Evolutionary conservation across 495 filamentous ascomycete species (phyloP).

Genomic region (Penicillium manginii): DNA sequence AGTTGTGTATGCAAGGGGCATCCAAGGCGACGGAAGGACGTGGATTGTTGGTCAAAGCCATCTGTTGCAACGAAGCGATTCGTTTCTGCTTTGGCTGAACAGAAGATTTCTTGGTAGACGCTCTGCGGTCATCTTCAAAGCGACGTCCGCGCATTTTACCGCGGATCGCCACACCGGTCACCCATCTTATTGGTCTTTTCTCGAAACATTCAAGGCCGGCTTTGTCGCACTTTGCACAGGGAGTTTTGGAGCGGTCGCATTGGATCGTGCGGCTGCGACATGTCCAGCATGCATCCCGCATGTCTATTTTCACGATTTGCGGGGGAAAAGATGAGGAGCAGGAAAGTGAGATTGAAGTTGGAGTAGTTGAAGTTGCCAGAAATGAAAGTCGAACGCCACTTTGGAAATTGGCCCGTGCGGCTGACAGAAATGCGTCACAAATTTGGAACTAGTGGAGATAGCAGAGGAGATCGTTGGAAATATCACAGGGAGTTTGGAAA

Average conservation of each 20-base stretch:
- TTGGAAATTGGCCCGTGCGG: not conserved
- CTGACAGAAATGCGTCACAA: too few relatives aligned
- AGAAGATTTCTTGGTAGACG: not conserved
- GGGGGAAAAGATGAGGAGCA: not conserved
- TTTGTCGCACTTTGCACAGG: conserved; percentile 38
- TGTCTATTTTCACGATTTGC: not conserved
- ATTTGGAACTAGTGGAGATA: too few relatives aligned
- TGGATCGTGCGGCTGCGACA: conserved; percentile 56
- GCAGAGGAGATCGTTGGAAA: too few relatives aligned
- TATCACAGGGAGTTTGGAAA: too few relatives aligned
- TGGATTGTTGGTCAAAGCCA: not conserved
- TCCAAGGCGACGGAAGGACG: not conserved
- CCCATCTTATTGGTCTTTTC: conserved; percentile 49
- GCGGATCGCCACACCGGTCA: conserved; percentile 41
- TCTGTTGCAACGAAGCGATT: not conserved
- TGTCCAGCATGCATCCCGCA: conserved; percentile 44
- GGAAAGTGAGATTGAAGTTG: not conserved
- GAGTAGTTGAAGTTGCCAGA: too few relatives aligned
- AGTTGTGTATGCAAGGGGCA: not conserved
- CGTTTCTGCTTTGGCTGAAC: not conserved
- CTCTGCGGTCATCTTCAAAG: not conserved
- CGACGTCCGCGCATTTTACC: conserved; percentile 36
- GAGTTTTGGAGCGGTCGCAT: conserved; percentile 44
- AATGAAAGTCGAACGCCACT: too few relatives aligned
- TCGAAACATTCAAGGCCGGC: conserved; percentile 53